Evolutionary conservation across 1,284 basidiomycete genomes (phyloP).

Genomic region (Heterobasidion parviporum): DNA sequence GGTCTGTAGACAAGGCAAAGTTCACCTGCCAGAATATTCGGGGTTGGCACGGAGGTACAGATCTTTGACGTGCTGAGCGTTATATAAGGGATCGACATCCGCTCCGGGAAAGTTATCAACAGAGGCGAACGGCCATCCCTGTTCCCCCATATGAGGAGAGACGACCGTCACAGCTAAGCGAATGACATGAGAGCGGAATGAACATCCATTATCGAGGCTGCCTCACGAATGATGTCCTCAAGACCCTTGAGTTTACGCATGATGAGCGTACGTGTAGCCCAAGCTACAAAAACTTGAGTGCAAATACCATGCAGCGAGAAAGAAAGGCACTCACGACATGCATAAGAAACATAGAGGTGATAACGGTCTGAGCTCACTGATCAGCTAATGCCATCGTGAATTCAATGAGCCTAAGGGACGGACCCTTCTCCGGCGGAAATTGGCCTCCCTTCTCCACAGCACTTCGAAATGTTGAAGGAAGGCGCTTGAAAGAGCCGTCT

Average conservation of each 20-base stretch:
- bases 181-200: not conserved
- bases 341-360: conserved; percentile 80
- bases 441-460: conserved; percentile 64
- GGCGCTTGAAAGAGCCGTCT: conserved; percentile 83
- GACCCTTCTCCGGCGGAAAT: conserved; percentile 79
- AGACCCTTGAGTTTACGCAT: conserved; percentile 88
- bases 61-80: conserved; percentile 71
- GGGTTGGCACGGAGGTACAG: conserved; percentile 78
- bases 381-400: not conserved
- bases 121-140: conserved; percentile 85
- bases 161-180: conserved; percentile 70
- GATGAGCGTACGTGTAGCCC: conserved; percentile 92
- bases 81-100: conserved; percentile 64
- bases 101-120: conserved; percentile 67
- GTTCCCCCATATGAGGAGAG: conserved; percentile 76
- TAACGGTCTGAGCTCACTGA: conserved; percentile 58
- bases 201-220: conserved; percentile 3
- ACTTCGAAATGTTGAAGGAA: conserved; percentile 67
- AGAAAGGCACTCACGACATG: conserved; percentile 56
- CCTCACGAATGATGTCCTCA: conserved; percentile 73
- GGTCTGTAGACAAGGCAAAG: conserved; percentile 50
- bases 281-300: conserved; percentile 41
- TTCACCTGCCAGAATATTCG: conserved; percentile 68
- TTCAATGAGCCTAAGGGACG: conserved; percentile 14
- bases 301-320: not conserved